Evolutionary conservation across 305 asterid species (phyloP), one percentile per base, ranked within the genome.

Genomic region (Plantago lanceolata): DNA sequence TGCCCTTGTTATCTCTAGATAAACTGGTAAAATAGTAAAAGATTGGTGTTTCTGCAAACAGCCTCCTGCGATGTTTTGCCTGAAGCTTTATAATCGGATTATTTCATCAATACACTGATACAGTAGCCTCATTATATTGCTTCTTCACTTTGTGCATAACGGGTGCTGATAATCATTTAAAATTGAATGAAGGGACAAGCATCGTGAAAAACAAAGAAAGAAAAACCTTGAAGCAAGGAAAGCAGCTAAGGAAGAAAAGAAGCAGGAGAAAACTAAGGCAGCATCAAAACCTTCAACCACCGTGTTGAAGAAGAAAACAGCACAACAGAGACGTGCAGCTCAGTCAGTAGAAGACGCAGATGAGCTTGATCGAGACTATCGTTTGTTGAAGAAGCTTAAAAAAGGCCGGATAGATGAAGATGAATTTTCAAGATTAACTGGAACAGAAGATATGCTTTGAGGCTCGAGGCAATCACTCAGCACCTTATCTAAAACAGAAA

Each of bases 341-440:
- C 96, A 93, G 64, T 77, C 95, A 33, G 74, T 79, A 19, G 95
- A 90, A 68, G 97, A 93, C 68, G 96, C 93, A n/a, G 97, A 89
- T 19, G 97, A 93, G 71, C 70, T 89, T 45, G 80, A 82, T 3
- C 69, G 81, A 8, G 97, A 87, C 54, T 89, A 93, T 75, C 90
- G 95, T 55, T 69, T 85, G 24, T 74, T 93, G 62, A 93, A 84
- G 79, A 89, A 87, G 72, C 83, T 89, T 54, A 93, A 89, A 64
- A 84, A 76, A 68, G 96, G 98, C 0, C 78, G 67, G 40, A 85
- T 93, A 28, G 75, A 69, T 59, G 97, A 93, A 75, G 75, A 68
- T 33, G 89, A 93, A 54, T 93, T 62, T 71, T 89, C 89, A 15
- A 85, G 84, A 76, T 68, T 92, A 78, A 89, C 98, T 21, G 98